Base-by-base conservation (phyloP, 768 basidiomycete genomes). In the Tylopilus rubrobrunneus region DNA sequence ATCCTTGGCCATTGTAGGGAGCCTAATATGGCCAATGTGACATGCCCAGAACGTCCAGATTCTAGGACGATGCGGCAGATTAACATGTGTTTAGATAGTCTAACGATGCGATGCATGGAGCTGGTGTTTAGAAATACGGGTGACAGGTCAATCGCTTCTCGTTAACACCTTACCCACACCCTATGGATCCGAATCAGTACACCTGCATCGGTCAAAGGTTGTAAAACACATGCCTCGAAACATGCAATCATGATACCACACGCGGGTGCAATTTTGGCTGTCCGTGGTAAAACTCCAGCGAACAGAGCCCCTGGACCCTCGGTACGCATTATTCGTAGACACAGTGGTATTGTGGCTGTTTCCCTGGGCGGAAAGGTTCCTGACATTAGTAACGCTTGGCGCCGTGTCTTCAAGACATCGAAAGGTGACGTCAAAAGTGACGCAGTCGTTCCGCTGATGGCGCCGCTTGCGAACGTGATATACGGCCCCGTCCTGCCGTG, bases 171-270 rank as follows among this genome's bases (percentile, higher is more conserved):
- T 76, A 48, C 84, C 86, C 51, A 88, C 73, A 45, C 86, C 84
- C 86, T 87, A 28, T 29, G 23, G 1, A 9, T 15, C 36, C 15
- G 17, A 10, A 49, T 68, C 40, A 65, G 59, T 12, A 34, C 53
- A 27, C 25, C 31, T 31, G 33, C 34, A 70, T 53, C 7, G 44
- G 27, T 34, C 53, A 12, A 52, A 25, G 27, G 25, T 23, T 8
- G 1, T 33, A 53, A 23, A 49, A 19, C 23, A 42, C 80, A 29
- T 60, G 85, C 94, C 83, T 98, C 95, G 67, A 87, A 98, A 69
- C 87, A 94, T 52, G 90, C 84, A 67, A 98, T 97, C 96, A 98
- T 98, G 60, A 99, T 87, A 23, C 96, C 96, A 71, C 97, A 99
- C 40, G 96, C 97, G 37, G 97, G 97, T 11, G 92, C 92, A 57